phyloP scores from a whole-genome alignment of 371 early-diverging fungal genomes.

The Fennellomyces sp. region DNA sequence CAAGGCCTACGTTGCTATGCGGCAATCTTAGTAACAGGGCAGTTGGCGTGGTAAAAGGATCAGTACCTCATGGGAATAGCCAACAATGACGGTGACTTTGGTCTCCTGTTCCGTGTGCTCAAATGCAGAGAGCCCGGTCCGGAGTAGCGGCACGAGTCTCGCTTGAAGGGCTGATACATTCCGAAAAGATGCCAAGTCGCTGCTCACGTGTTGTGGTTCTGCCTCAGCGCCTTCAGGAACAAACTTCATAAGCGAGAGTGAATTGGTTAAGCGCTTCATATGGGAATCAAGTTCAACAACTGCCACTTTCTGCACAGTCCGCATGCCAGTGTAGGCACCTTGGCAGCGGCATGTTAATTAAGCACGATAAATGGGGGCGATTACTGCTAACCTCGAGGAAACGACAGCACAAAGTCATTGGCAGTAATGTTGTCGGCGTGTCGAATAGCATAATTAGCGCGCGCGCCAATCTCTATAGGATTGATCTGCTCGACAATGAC shows the following conservation, averaged over 20 bases:
- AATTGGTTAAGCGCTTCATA: constrained; percentile 46
- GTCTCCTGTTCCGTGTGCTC: constrained; percentile 37
- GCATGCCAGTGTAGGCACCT: constrained; percentile 61
- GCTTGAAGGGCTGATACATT: constrained; percentile 29
- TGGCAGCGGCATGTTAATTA: neutral
- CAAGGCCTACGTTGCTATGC: constrained; percentile 35
- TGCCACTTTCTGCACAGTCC: constrained; percentile 42
- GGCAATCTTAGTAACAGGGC: too few relatives aligned
- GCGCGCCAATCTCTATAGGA: constrained; percentile 4
- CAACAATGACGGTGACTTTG: constrained; percentile 42
- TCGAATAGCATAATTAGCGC: constrained; percentile 18
- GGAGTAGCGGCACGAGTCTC: constrained; percentile 44
- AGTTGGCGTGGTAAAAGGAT: too few relatives aligned
- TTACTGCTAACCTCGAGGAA: constrained; percentile 38
- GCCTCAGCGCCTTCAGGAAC: constrained; percentile 10
- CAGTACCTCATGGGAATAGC: constrained; percentile 44
- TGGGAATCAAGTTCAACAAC: constrained; percentile 57
- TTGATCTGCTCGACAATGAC: constrained; percentile 41
- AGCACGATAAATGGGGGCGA: neutral
- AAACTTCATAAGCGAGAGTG: constrained; percentile 47
- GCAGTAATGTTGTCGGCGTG: constrained; percentile 11
- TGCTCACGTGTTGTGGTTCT: constrained; percentile 22
- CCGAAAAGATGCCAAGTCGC: constrained; percentile 32
- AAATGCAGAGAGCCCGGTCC: constrained; percentile 44
- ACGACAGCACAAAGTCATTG: constrained; percentile 37